A percentile compares a stretch with the other conserved stretches of the same genome.
phyloP scores from a whole-genome alignment of 1,139 yeast genomes.

The Arxiozyma heterogenica region DNA sequence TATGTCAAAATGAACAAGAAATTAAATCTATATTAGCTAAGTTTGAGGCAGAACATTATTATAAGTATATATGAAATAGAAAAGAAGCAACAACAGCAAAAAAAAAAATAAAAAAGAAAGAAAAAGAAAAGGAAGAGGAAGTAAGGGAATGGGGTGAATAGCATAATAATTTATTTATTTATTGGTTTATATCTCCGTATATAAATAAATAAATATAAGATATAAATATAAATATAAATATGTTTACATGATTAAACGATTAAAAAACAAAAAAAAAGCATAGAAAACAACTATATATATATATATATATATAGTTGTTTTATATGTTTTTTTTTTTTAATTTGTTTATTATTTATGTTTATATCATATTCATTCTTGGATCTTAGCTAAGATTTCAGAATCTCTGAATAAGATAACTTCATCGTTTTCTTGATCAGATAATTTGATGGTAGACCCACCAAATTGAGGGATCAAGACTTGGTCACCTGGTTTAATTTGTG shows the following conservation, averaged over 20 bases:
- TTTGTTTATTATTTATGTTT: background rate
- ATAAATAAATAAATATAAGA: background rate
- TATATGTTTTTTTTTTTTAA: background rate
- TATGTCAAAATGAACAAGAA: constrained; percentile 18
- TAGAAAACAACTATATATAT: background rate
- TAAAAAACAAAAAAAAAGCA: too few relatives aligned
- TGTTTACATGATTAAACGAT: background rate
- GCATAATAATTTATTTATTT: too few relatives aligned
- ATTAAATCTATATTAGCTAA: constrained; percentile 14
- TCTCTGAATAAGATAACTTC: constrained; percentile 77
- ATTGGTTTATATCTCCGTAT: background rate
- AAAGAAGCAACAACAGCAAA: background rate
- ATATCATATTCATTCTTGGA: constrained; percentile 35
- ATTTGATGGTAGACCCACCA: constrained; percentile 80
- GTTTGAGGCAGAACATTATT: constrained; percentile 18
- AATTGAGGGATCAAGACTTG: constrained; percentile 85
- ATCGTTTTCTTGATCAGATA: constrained; percentile 41
- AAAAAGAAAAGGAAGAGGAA: too few relatives aligned
- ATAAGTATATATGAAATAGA: background rate
- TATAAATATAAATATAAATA: background rate
- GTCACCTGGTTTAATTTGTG: constrained; percentile 80
- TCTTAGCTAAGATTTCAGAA: constrained; percentile 87
- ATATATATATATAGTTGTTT: background rate
- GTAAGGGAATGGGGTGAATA: too few relatives aligned
- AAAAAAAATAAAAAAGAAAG: background rate